A percentile compares a stretch with the other conserved stretches of the same genome.
Conservation (phyloP, 768 basidiomycete species). For the Rubroboletus satanas region DNA sequence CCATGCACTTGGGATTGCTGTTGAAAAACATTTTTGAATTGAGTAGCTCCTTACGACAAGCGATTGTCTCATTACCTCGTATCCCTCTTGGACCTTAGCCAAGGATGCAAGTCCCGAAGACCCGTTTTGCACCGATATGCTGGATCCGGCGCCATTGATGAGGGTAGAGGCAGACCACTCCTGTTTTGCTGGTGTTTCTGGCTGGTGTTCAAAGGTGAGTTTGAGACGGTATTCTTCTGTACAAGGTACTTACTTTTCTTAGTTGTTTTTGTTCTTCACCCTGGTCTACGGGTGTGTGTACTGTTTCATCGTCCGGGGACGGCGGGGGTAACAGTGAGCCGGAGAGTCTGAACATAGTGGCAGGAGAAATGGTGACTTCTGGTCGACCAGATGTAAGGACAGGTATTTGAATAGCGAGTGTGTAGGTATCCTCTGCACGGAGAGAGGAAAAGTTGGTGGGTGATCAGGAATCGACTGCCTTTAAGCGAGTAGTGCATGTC, state of each 20-base stretch:
- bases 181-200: background rate
- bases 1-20: background rate
- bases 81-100: background rate
- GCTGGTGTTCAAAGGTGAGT: background rate
- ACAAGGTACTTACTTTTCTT: background rate
- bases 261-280: background rate
- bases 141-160: background rate
- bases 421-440: background rate
- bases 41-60: background rate
- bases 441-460: background rate
- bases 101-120: background rate
- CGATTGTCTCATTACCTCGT: background rate
- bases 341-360: background rate
- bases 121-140: background rate
- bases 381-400: background rate
- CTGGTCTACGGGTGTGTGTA: background rate
- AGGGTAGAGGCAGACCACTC: background rate
- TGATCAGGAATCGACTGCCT: background rate
- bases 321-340: background rate
- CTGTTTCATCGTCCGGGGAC: background rate
- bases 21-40: background rate
- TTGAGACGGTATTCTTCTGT: background rate
- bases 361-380: background rate
- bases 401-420: background rate
- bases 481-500: background rate